Percentiles rank a stretch among this genome's conserved stretches.
Conservation (phyloP, 106 monocot genomes). For the Amphibolis antarctica region DNA sequence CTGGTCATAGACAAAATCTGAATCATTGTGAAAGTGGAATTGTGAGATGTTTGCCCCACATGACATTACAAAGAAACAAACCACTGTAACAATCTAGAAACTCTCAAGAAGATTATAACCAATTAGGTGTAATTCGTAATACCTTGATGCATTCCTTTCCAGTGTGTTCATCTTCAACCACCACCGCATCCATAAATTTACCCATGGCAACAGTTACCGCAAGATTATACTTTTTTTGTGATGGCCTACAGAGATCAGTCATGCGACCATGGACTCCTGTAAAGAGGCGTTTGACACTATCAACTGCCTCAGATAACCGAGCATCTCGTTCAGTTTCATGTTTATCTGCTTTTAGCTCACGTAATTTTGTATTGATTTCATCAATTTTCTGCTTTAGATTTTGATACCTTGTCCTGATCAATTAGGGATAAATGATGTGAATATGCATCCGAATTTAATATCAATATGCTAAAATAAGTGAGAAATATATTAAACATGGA, state of each 20-base stretch:
- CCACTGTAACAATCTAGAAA: background rate
- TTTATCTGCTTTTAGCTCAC: conserved; percentile 94
- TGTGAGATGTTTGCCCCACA: no score
- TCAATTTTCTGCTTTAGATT: conserved; percentile 70
- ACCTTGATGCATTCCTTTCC: conserved; percentile 99
- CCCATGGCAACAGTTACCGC: conserved; percentile 99
- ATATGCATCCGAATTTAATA: background rate
- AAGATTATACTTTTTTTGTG: conserved; percentile 82
- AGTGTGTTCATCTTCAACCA: conserved; percentile 93
- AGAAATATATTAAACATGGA: conserved; percentile 1
- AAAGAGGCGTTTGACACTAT: conserved; percentile 83
- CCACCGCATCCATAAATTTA: conserved; percentile 99
- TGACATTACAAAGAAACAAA: background rate
- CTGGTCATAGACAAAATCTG: no score
- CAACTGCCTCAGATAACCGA: conserved; percentile 73
- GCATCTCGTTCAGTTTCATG: conserved; percentile 97
- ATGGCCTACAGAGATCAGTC: conserved; percentile 92
- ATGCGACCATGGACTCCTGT: conserved; percentile 94
- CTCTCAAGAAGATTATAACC: background rate
- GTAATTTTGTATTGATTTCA: conserved; percentile 57
- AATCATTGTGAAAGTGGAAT: no score
- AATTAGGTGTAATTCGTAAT: background rate
- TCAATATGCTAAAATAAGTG: no score
- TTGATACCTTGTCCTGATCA: conserved; percentile 55
- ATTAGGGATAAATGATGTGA: background rate